These are phyloP conservation scores for Sungouiella blattae DNA, from an alignment of 805 yeast genomes.

Conservation along the genomic window DNA sequence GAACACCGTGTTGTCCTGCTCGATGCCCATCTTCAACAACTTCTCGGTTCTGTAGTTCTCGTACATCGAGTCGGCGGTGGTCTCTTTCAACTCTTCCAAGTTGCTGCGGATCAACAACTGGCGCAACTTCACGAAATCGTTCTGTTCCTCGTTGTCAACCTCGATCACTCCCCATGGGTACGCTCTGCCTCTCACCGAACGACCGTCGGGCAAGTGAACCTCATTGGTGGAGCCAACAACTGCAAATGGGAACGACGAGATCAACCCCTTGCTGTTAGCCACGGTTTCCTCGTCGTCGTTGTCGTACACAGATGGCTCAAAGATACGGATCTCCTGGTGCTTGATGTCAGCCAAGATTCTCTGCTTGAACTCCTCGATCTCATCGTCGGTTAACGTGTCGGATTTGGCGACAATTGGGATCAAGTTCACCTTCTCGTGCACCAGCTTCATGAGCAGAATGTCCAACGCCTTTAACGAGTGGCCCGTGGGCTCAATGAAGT, in stretches of 20 bases:
- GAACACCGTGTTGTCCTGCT: conserved; percentile 91
- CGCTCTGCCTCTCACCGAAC: conserved; percentile 80
- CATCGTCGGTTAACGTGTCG: conserved; percentile 88
- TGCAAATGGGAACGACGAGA: conserved; percentile 83
- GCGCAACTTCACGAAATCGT: conserved; percentile 86
- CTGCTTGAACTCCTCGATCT: conserved; percentile 69
- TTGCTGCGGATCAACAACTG: conserved; percentile 85
- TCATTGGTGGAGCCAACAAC: conserved; percentile 84
- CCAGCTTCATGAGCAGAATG: conserved; percentile 78
- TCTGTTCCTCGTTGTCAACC: conserved; percentile 90
- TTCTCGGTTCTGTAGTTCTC: conserved; percentile 88
- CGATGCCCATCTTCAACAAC: conserved; percentile 75
- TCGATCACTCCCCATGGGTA: conserved; percentile 98
- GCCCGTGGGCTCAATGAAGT: conserved; percentile 96
- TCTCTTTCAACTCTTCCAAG: conserved; percentile 90
- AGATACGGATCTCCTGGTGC: conserved; percentile 66
- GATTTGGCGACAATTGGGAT: conserved; percentile 94
- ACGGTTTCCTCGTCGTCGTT: conserved; percentile 83
- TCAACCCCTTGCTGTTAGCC: conserved; percentile 60
- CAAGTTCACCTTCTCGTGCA: conserved; percentile 88
- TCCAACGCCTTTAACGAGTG: conserved; percentile 88
- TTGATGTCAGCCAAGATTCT: conserved; percentile 75
- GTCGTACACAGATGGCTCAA: conserved; percentile 74
- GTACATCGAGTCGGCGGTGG: conserved; percentile 70
- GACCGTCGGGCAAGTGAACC: conserved; percentile 70